Percentiles rank a stretch among this genome's conserved stretches.
These are phyloP conservation scores for Thamnidium elegans DNA, from an alignment of 192 early-diverging fungal genomes.

Conservation along the genomic window DNA sequence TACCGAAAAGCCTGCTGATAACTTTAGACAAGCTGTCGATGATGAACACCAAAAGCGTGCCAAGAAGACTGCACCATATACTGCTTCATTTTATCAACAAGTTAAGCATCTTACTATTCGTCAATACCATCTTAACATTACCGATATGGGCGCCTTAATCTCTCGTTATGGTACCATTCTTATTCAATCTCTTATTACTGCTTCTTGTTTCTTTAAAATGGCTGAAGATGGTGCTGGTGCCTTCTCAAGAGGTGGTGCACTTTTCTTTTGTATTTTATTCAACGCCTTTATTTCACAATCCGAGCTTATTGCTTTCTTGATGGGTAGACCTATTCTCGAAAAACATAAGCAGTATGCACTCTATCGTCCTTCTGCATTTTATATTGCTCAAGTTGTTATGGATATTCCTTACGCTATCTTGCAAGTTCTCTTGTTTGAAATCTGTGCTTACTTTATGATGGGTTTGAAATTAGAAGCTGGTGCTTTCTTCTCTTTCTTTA, in stretches of 20 bases:
- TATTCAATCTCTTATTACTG: constrained; percentile 70
- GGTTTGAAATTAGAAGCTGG: constrained; percentile 18
- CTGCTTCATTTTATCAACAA: constrained; percentile 63
- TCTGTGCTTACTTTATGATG: constrained; percentile 63
- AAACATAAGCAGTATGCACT: constrained; percentile 77
- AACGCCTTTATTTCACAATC: constrained; percentile 60
- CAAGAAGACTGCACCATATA: constrained; percentile 55
- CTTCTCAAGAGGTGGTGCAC: constrained; percentile 75
- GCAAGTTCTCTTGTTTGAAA: constrained; percentile 50
- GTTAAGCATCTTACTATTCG: constrained; percentile 56
- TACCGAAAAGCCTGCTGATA: constrained; percentile 18
- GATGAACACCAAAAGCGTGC: constrained; percentile 54
- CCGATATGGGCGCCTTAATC: constrained; percentile 50
- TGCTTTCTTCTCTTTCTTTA: constrained; percentile 56
- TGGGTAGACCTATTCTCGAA: constrained; percentile 68
- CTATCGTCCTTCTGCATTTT: constrained; percentile 59
- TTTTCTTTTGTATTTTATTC: constrained; percentile 64
- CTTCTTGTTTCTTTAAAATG: constrained; percentile 65
- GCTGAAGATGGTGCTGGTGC: constrained; percentile 58
- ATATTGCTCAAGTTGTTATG: constrained; percentile 50
- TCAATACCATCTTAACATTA: constrained; percentile 60
- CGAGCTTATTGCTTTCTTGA: constrained; percentile 66
- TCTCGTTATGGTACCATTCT: constrained; percentile 51
- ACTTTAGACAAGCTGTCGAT: constrained; percentile 48
- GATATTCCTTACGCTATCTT: constrained; percentile 47